These are phyloP conservation scores for Tricholoma furcatifolium DNA, from an alignment of 768 basidiomycete genomes.

Conservation along the genomic window DNA sequence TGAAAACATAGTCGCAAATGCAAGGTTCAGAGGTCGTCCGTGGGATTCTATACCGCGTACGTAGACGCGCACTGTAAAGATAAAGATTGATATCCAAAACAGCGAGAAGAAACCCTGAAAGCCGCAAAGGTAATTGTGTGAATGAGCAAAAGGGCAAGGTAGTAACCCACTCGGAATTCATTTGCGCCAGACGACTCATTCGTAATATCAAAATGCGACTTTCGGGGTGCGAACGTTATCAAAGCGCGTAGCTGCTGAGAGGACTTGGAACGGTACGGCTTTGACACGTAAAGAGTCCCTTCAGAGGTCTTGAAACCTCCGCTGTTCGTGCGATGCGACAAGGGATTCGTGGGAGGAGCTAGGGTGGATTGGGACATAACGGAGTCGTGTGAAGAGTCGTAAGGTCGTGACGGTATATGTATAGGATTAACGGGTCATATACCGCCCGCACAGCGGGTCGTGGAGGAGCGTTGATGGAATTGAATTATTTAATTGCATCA, in stretches of 20 bases:
- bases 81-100: slow-evolving; percentile 90
- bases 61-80: slow-evolving; percentile 78
- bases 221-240: slow-evolving; percentile 83
- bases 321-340: slow-evolving; percentile 28
- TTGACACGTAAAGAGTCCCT: slow-evolving; percentile 73
- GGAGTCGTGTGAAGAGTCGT: not conserved
- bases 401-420: not conserved
- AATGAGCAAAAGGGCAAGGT: not conserved
- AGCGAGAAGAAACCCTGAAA: slow-evolving; percentile 88
- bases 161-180: slow-evolving; percentile 71
- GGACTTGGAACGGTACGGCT: slow-evolving; percentile 68
- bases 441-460: not conserved
- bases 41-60: slow-evolving; percentile 72
- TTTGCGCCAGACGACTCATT: slow-evolving; percentile 75
- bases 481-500: too few relatives aligned
- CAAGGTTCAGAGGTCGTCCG: slow-evolving; percentile 74
- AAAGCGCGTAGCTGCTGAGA: slow-evolving; percentile 80
- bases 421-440: not conserved
- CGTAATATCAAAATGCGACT: slow-evolving; percentile 79
- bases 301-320: slow-evolving; percentile 53
- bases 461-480: not conserved
- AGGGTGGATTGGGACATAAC: slow-evolving; percentile 1
- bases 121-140: not conserved
- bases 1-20: slow-evolving; percentile 86
- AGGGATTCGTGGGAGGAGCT: not conserved